Base-by-base conservation (phyloP, 164 flowering plant genomes). In the Vitis rotundifolia region DNA sequence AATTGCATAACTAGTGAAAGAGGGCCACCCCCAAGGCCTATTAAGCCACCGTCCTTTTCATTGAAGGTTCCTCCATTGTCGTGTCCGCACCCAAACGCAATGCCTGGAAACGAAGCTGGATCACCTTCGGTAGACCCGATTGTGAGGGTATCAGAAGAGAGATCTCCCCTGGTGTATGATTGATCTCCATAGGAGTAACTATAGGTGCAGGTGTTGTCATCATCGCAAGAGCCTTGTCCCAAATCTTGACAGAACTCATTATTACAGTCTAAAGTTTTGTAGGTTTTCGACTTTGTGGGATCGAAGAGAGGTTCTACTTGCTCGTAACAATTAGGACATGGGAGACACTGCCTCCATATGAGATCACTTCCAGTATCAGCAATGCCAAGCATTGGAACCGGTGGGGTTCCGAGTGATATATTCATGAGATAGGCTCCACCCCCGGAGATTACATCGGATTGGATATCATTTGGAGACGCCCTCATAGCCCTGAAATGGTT, bases 341-440 rank as follows among this genome's bases (percentile, higher is more conserved):
- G 87, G 57, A 61, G 13, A 76, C 87, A 84, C 57, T 81, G 85
- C 3, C 76, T 71, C 87, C 87, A 84, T 0, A 58, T 69, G 16
- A 79, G 78, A 54, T 84, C 85, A 53, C 85, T 84, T 16, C 87
- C 85, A 0, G 85, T 84, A 55, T 84, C 87, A 3, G 84, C 84
- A 2, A 83, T 69, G 13, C 68, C 82, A 1, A 78, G 22, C 28
- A 72, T 15, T 0, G 57, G 16, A 5, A 78, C 51, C 1, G 82
- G 76, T 0, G 83, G 86, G 0, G 82, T 22, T 0, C 86, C 83
- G 4, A 83, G 52, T 8, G 82, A 72, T 37, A 37, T 22, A 22
- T 22, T 22, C 26, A 22, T 22, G 26, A 22, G 26, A 22, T 22
- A 22, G 18, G 67, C 75, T 2, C 79, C 82, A 0, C 11, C 0